Base-by-base conservation (phyloP, 441 rosid species). In the Breynia disticha region DNA sequence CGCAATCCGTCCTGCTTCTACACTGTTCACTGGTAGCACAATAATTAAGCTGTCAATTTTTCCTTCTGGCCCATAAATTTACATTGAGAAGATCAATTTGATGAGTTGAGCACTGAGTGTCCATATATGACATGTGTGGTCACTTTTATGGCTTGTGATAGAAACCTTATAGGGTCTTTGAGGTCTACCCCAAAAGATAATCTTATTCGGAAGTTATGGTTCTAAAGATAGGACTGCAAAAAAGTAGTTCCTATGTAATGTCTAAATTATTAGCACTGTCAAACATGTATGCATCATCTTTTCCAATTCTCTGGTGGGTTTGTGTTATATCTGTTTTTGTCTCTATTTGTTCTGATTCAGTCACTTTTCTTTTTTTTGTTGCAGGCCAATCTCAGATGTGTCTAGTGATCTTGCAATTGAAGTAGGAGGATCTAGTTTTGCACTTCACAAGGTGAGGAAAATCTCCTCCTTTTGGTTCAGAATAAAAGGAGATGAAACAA, bases 361-460 rank as follows among this genome's bases (percentile, higher is more conserved):
- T 24, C 32, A 24, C 32, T 28, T 19, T 14, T 61, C 55, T 55
- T 50, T 61, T 37, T 38, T 67, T 60, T 42, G 72, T 67, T 63
- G 77, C 90, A 88, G 98, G 98, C 97, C 98, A 35, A 84, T 88
- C 57, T 86, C 95, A 1, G 97, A 91, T 50, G 97, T 91, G 53
- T 88, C 94, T 16, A 91, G 98, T 59, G 98, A 91, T 71, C 91
- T 91, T 35, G 81, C 79, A 2, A 63, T 91, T 44, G 91, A 88
- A 59, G 85, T 91, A 17, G 97, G 98, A 74, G 76, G 78, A 37
- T 82, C 95, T 3, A 91, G 68, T 77, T 86, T 91, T 73, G 68
- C 91, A 47, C 94, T 91, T 67, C 98, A 91, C 53, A 91, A 86
- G 95, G 98, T 86, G 77, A 57, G 57, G 1, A 52, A 17, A 52